Evolutionary conservation across 441 rosid genomes (phyloP), one percentile per base, ranked within the genome.

Genomic region (Populus hybrid): DNA sequence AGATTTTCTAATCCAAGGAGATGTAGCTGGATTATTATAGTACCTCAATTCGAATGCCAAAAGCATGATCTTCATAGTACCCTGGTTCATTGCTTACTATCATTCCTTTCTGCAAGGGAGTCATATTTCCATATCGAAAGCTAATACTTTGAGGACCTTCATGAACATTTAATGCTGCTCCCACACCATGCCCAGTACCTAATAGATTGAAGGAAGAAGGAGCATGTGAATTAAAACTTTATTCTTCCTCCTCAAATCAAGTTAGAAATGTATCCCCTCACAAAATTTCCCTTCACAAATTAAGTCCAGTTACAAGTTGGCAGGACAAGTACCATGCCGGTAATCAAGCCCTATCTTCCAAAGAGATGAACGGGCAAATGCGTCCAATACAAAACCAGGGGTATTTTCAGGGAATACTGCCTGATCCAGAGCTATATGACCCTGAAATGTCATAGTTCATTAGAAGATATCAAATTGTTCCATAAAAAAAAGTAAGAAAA

Each of bases 91-190:
- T 96, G 89, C 99, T 96, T 64, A 96, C 94, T 74, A 96, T 91
- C 99, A 96, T 96, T 78, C 99, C 99, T 85, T 78, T 86, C 79
- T 87, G 92, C 80, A 94, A 79, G 75, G 98, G 88, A 69, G 91
- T 92, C 80, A 79, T 83, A 88, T 96, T 96, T 79, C 99, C 99
- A 78, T 77, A 96, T 71, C 97, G 87, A 79, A 79, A 96, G 86
- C 98, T 96, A 66, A 96, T 96, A 85, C 98, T 88, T 86, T 96
- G 99, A 80, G 99, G 99, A 35, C 99, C 99, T 84, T 96, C 99
- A 81, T 96, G 99, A 72, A 96, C 98, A 85, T 94, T 96, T 75
- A 96, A 83, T 64, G 97, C 98, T 66, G 98, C 99, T 65, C 99
- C 99, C 64, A 94, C 99, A 0, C 99, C 98, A 76, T 96, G 99